Evolutionary conservation across 495 filamentous ascomycete genomes (phyloP).

Genomic region (Tuber umbilicatum): DNA sequence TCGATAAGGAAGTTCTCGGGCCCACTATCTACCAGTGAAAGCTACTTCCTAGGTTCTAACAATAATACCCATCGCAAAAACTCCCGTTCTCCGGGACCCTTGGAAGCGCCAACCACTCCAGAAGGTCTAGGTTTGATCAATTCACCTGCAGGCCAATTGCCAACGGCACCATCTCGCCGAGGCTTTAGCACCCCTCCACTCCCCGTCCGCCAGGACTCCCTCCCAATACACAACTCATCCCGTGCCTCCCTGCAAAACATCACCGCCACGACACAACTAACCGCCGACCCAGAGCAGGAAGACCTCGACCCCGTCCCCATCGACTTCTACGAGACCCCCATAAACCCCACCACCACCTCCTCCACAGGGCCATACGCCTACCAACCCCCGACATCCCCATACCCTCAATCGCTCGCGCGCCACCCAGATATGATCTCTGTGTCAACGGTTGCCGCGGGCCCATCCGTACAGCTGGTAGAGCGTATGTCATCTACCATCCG

Average conservation of each 20-base stretch:
- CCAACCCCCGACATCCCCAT: slow-evolving; percentile 52
- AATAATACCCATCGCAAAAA: neutral
- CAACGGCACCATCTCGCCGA: slow-evolving; percentile 27
- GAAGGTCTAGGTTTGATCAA: neutral
- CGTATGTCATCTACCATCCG: slow-evolving; percentile 91
- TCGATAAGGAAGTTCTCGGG: slow-evolving; percentile 40
- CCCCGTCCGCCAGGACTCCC: slow-evolving; percentile 36
- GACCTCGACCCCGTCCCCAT: slow-evolving; percentile 41
- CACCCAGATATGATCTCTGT: slow-evolving; percentile 80
- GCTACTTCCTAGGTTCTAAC: slow-evolving; percentile 42
- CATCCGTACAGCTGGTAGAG: slow-evolving; percentile 91
- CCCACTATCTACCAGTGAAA: slow-evolving; percentile 38
- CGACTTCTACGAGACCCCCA: slow-evolving; percentile 1
- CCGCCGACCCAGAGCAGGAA: slow-evolving; percentile 28
- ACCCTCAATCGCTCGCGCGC: slow-evolving; percentile 51
- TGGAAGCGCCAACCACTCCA: neutral
- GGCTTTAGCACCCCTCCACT: slow-evolving; percentile 31
- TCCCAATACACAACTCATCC: slow-evolving; percentile 46
- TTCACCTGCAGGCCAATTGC: neutral
- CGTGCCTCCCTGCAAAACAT: slow-evolving; percentile 45
- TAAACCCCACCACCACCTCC: neutral
- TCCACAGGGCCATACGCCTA: slow-evolving; percentile 46
- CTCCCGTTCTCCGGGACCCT: neutral
- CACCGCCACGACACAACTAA: slow-evolving; percentile 37
- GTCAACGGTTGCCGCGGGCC: slow-evolving; percentile 80